Base-by-base conservation (phyloP, 345 rosid species). In the Eucalyptus globulus region DNA sequence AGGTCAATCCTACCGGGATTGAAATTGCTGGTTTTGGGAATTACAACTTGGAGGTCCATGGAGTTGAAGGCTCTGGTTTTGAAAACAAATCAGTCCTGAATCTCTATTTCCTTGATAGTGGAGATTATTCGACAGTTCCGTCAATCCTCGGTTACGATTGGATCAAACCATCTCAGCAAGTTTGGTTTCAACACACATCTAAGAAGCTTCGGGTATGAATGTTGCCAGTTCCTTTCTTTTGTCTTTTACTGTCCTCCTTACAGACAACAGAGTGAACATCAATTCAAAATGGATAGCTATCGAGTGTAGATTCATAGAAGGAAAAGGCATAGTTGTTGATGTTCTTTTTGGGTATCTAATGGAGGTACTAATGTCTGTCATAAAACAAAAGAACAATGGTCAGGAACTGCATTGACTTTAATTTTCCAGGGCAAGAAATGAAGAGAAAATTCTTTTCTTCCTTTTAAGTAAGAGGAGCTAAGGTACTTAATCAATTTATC, bases 21-120 rank as follows among this genome's bases (percentile, higher is more conserved):
- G 92, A 91, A 49, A 96, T 97, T 81, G 99, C 97, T 90, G 99
- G 99, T 43, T 98, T 98, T 88, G 99, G 99, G 8, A 97, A 97
- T 91, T 97, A 96, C 93, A 97, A 97, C 92, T 91, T 98, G 89
- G 95, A 96, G 91, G 87, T 98, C 86, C 92, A 90, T 24, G 99
- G 99, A 86, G 95, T 94, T 88, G 85, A 92, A 87, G 98, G 97
- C 72, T 94, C 99, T 2, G 85, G 88, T 76, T 93, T 97, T 56
- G 95, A 92, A 91, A 94, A 96, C 92, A 97, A 97, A 83, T 98
- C 99, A 11, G 89, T 94, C 87, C 98, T 97, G 88, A 97, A 97
- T 91, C 96, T 97, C 80, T 97, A 94, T 90, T 92, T 97, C 87
- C 94, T 97, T 44, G 99, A 97, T 89, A 95, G 99, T 56, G 99